Evolutionary conservation across 176 grass and related monocot genomes (phyloP), one percentile per base, ranked within the genome.

Genomic region (Saccharum officinarum): DNA sequence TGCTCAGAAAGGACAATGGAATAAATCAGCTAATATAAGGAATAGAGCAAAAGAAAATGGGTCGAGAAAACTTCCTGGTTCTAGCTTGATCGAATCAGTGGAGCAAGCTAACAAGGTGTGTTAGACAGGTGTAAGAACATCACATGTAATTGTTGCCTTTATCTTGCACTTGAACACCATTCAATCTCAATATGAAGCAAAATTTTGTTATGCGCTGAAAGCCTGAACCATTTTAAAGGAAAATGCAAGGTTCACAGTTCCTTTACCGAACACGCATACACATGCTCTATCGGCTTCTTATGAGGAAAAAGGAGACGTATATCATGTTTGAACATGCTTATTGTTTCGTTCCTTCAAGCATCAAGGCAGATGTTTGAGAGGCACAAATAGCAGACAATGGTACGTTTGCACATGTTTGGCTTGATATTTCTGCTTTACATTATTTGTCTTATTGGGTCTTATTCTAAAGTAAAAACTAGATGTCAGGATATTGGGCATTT

Each of bases 1-100:
- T 89, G 83, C 83, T 40, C 86, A 91, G 57, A 86, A 64, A 84
- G 89, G 86, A 25, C 87, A 84, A 34, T 94, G 92, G 92, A 84
- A 42, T 65, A 84, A 84, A 84, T 85, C 89, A 82, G 83, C 86
- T 89, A 62, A 78, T 84, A 22, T 86, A 54, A 89, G 80, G 81
- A 76, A 25, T 78, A 84, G 39, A 73, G 73, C 84, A 81, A 87
- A 76, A 62, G 71, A 78, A 81, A 87, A 72, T 78, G 86, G 89
- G 14, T 82, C 82, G 38, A 77, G 49, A 83, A 91, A 89, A 86
- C 70, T 77, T 61, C 86, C 92, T 79, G 92, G 92, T 50, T 91
- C 73, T 80, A 94, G 92, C 60, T 91, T 87, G 23, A 82, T 94
- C 77, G 73, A 90, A 84, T 84, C 85, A 75, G 49, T 62, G 64